Evolutionary conservation across 1,139 yeast species (phyloP), one percentile per base, ranked within the genome.

Genomic region (Chernovozyma aurita): DNA sequence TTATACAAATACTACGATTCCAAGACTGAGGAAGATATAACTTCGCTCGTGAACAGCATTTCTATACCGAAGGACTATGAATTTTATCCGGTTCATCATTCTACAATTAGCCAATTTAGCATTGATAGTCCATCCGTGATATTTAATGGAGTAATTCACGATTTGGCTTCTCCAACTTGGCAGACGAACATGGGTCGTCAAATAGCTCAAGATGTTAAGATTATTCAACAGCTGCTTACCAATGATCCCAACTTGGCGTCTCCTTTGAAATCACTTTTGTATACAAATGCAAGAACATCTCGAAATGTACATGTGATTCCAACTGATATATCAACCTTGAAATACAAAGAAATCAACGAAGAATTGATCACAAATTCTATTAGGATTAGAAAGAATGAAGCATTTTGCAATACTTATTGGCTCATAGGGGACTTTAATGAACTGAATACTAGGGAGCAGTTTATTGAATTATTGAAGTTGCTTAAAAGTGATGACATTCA

Each of bases 111-210:
- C 4, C 57, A 47, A 33, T 69, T 53, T 43, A 75, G 77, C 2
- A 57, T 82, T 25, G 39, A 48, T 0, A 52, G 58, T 1, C 80
- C 90, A 0, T 60, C 76, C 1, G 63, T 86, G 4, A 70, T 87
- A 36, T 76, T 79, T 29, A 85, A 92, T 56, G 97, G 97, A 30
- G 77, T 81, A 2, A 70, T 85, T 18, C 59, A 65, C 43, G 71
- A 57, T 14, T 49, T 70, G 41, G 39, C 49, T 5, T 46, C 66
- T 3, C 57, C 61, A 2, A 52, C 52, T 26, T 69, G 75, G 74
- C 70, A 67, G 41, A 48, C 53, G 1, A 50, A 58, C 3, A 59
- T 70, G 67, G 62, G 66, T 8, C 57, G 51, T 27, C 74, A 68
- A 43, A 49, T 70, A 8, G 38, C 57, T 2, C 68, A 63, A 35